Conservation (phyloP, 192 early-diverging fungal species). For the Polychytrium aggregatum region DNA sequence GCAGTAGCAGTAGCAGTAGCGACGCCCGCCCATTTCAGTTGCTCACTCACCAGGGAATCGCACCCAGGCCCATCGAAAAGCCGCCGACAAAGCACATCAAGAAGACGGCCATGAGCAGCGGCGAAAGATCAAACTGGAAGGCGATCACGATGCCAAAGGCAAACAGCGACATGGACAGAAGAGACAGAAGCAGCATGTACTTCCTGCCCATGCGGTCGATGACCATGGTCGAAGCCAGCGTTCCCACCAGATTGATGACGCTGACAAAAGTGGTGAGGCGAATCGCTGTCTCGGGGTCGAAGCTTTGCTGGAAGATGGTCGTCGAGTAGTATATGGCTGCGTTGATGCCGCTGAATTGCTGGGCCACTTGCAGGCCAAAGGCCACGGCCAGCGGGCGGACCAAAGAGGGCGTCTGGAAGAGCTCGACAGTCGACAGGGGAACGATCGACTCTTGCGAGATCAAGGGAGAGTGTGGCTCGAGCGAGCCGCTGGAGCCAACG, state of each 20-base stretch:
- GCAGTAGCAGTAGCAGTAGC: no score
- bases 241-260: slow-evolving; percentile 49
- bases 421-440: slow-evolving; percentile 33
- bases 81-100: slow-evolving; percentile 63
- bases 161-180: slow-evolving; percentile 49
- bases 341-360: slow-evolving; percentile 88
- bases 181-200: slow-evolving; percentile 47
- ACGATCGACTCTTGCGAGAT: no score
- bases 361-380: slow-evolving; percentile 60
- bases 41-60: slow-evolving; percentile 77
- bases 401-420: slow-evolving; percentile 46
- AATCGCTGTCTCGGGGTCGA: slow-evolving; percentile 30
- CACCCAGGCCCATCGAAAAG: slow-evolving; percentile 70
- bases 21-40: no score
- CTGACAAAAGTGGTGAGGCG: slow-evolving; percentile 50
- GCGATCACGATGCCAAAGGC: slow-evolving; percentile 53
- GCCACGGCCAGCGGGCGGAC: slow-evolving; percentile 49
- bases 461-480: no score
- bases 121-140: slow-evolving; percentile 11
- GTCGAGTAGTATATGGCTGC: slow-evolving; percentile 77
- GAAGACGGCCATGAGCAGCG: slow-evolving; percentile 12
- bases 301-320: slow-evolving; percentile 60
- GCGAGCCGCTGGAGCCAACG: no score
- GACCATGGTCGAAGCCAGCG: slow-evolving; percentile 45
- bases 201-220: slow-evolving; percentile 60